Evolutionary conservation across 2,329 filamentous ascomycete species (phyloP).

Genomic region (Stagonosporopsis rhizophila): DNA sequence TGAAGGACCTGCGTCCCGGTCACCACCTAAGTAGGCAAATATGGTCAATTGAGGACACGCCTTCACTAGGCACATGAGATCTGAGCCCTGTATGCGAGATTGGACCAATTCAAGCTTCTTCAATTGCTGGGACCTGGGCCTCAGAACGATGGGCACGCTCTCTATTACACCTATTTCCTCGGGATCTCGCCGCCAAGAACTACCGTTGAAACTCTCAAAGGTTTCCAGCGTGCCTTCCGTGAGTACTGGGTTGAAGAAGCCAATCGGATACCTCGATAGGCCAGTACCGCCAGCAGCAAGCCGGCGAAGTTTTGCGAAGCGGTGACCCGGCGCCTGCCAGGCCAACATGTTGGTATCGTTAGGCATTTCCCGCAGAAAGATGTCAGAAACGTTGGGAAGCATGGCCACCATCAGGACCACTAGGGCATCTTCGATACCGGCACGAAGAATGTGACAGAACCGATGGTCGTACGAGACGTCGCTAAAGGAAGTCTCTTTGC

Average conservation of each 20-base stretch:
- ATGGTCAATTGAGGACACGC: background rate
- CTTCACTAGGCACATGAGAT: too few species aligned
- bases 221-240: background rate
- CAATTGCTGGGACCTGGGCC: background rate
- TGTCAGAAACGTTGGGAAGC: background rate
- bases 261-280: background rate
- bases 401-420: too few species aligned
- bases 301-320: background rate
- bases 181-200: background rate
- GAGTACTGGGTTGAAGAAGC: background rate
- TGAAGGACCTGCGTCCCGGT: background rate
- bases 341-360: background rate
- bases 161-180: background rate
- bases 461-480: too few species aligned
- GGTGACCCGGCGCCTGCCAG: too few species aligned
- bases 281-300: background rate
- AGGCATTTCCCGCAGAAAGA: background rate
- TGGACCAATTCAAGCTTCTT: background rate
- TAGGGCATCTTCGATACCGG: too few species aligned
- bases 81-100: too few species aligned
- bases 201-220: background rate
- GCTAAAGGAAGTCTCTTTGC: too few species aligned
- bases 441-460: too few species aligned
- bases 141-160: background rate
- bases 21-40: background rate